Conservation (phyloP, 1,284 basidiomycete genomes). For the Anthracocystis panici-leucophaei region DNA sequence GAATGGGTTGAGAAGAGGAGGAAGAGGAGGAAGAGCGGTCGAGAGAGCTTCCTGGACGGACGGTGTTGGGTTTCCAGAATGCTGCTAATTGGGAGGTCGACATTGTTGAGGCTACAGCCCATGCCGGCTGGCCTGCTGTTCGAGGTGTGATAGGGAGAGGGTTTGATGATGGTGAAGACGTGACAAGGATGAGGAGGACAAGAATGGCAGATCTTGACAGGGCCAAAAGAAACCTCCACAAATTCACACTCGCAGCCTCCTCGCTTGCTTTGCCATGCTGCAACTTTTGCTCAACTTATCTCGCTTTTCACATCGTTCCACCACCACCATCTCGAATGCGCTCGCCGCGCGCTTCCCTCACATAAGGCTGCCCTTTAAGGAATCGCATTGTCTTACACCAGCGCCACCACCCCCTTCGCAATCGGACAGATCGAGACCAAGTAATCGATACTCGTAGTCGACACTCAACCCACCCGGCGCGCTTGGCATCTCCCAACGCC, state of each 20-base stretch:
- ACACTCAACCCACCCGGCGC: too few species aligned
- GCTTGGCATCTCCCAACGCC: too few species aligned
- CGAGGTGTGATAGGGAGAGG: not conserved
- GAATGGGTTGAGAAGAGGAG: not conserved
- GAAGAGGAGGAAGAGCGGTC: slow-evolving; percentile 19
- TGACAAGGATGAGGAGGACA: not conserved
- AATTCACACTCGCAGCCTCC: not conserved
- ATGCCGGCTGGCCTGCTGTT: not conserved
- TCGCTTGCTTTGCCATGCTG: not conserved
- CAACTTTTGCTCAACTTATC: not conserved
- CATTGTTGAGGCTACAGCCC: not conserved
- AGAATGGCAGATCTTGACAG: slow-evolving; percentile 25
- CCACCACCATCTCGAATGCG: slow-evolving; percentile 4
- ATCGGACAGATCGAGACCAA: too few species aligned
- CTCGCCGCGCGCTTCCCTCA: not conserved
- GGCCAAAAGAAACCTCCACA: slow-evolving; percentile 33
- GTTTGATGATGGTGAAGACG: not conserved
- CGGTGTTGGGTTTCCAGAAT: slow-evolving; percentile 67
- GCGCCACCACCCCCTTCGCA: too few species aligned
- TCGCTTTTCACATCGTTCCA: slow-evolving; percentile 2
- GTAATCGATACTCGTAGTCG: too few species aligned
- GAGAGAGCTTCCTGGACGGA: slow-evolving; percentile 50
- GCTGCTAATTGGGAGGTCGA: slow-evolving; percentile 3
- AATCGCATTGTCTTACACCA: not conserved
- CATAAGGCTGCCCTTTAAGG: not conserved